Base-by-base conservation (phyloP, 2,329 filamentous ascomycete genomes). In the Sporothrix protearum region DNA sequence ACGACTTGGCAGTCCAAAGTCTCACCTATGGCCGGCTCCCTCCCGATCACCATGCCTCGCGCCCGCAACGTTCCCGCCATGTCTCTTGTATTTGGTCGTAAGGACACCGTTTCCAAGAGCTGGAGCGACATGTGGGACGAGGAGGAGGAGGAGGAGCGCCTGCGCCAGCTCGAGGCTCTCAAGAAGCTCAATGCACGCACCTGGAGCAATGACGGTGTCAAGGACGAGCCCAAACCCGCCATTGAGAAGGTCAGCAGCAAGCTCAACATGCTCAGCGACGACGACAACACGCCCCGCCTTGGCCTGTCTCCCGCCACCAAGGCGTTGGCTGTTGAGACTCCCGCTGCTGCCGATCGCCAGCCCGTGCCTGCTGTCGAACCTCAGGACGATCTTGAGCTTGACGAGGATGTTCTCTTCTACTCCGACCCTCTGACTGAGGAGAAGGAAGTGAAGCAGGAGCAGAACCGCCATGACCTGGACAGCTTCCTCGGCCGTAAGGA, bases 71-170 rank as follows among this genome's bases (percentile, higher is more conserved):
- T 87, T 53, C 84, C 88, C 70, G 90, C 92, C 73, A 90, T 95
- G 85, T 89, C 92, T 4, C 88, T 91, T 78, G 88, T 95, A 68
- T 95, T 97, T 79, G 92, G 92, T 78, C 89, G 91, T 79, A 87
- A 89, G 74, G 91, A 95, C 61, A 84, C 87, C 64, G 92, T 96
- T 64, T 97, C 96, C 71, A 98, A 98, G 90, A 98, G 96, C 85
- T 99, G 96, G 96, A 97, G 94, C 78, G 96, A 99, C 80, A 89
- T 98, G 80, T 97, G 94, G 91, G 95, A 98, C 72, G 95, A 98
- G 80, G 95, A 98, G 70, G 88, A 92, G 76, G 84, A 86, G 47
- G 87, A 91, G 76, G 88, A 91, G 78, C 86, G 86, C 73, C 82
- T 83, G 73, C 87, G 86, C 74, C 87, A 91, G 78, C 82, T 88